phyloP scores from a whole-genome alignment of 2,329 filamentous ascomycete genomes.

The Eutypa lata region DNA sequence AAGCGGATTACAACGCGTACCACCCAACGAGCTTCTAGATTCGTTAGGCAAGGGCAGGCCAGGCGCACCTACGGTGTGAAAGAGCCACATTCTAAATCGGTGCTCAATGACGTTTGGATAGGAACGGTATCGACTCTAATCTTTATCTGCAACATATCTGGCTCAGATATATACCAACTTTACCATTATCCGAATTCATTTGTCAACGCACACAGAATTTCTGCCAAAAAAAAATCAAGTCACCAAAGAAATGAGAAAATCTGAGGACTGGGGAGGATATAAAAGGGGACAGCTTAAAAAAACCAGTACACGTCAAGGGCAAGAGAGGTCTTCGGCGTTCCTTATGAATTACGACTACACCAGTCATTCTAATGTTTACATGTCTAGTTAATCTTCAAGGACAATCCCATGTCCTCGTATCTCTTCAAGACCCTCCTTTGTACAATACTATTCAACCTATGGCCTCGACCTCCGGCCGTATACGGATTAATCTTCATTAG shows the following conservation, averaged over 20 bases:
- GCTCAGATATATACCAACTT: neutral
- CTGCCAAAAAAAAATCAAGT: neutral
- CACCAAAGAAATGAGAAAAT: constrained; percentile 3
- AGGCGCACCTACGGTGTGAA: constrained; percentile 50
- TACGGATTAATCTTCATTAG: constrained; percentile 8
- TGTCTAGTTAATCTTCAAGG: constrained; percentile 24
- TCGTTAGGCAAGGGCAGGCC: constrained; percentile 47
- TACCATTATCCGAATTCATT: neutral
- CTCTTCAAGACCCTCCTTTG: constrained; percentile 20
- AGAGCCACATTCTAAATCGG: neutral
- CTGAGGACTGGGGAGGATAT: constrained; percentile 7
- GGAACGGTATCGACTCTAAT: constrained; percentile 1
- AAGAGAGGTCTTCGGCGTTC: constrained; percentile 14
- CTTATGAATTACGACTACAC: constrained; percentile 25
- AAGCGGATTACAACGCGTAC: constrained; percentile 57
- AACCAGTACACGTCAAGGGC: constrained; percentile 5
- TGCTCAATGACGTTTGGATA: constrained; percentile 13
- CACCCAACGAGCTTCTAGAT: constrained; percentile 58
- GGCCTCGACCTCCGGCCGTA: constrained; percentile 25
- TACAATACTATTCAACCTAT: constrained; percentile 24
- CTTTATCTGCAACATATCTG: neutral
- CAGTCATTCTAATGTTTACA: constrained; percentile 32
- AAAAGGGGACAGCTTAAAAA: constrained; percentile 11
- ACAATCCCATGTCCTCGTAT: constrained; percentile 20
- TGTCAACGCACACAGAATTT: neutral